These are phyloP conservation scores for Schizopora paradoxa DNA, from an alignment of 1,284 basidiomycete species.

Conservation along the genomic window DNA sequence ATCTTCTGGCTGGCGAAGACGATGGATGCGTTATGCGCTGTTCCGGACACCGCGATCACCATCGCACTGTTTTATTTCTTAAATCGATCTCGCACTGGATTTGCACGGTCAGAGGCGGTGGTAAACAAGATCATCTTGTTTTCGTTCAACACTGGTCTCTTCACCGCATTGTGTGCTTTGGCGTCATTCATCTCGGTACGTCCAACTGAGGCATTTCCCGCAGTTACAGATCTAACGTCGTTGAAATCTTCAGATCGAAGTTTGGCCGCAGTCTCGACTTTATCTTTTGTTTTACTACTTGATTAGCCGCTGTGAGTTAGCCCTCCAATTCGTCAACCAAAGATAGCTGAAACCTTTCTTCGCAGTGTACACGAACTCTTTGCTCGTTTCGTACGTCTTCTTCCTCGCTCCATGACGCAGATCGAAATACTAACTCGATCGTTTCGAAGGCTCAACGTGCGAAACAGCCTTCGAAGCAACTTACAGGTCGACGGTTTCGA, in stretches of 20 bases:
- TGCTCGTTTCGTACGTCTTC: constrained; percentile 13
- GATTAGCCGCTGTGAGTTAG: constrained; percentile 15
- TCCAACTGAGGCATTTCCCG: neutral
- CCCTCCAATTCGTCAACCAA: neutral
- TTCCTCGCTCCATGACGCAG: neutral
- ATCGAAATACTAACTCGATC: neutral
- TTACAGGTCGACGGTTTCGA: constrained; percentile 10
- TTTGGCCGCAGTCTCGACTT: constrained; percentile 11
- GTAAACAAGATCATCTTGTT: constrained; percentile 17
- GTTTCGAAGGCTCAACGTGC: constrained; percentile 9
- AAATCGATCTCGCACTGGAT: constrained; percentile 14
- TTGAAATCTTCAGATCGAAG: constrained; percentile 11
- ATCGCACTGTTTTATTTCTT: constrained; percentile 12
- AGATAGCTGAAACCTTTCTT: neutral
- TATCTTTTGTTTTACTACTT: constrained; percentile 15
- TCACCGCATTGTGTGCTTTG: constrained; percentile 15
- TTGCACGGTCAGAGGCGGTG: constrained; percentile 15
- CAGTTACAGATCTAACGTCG: neutral
- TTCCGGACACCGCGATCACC: constrained; percentile 14
- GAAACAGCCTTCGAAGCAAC: constrained; percentile 4
- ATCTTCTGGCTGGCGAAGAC: constrained; percentile 12
- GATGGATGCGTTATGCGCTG: constrained; percentile 11
- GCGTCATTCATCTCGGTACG: constrained; percentile 16
- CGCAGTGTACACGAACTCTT: constrained; percentile 17
- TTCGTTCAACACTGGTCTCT: constrained; percentile 16